Percentiles rank a stretch among this genome's conserved stretches.
Evolutionary conservation across 177 flowering plant genomes (phyloP).

Genomic region (Tripterygium wilfordii): DNA sequence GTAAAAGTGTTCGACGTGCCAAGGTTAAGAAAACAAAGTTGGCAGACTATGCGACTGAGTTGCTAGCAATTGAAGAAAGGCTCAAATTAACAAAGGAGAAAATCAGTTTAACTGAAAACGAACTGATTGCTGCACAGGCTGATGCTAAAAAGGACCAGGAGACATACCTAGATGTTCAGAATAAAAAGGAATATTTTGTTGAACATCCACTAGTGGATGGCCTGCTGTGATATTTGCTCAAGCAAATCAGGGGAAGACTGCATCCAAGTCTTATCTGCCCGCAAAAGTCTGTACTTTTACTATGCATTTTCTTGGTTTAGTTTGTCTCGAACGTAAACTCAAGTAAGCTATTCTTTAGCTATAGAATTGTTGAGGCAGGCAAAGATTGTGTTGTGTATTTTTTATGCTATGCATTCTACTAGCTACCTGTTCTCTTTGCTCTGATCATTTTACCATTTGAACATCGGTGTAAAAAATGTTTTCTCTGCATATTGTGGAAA

Average conservation of each 20-base stretch:
- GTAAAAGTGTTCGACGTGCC: neutral
- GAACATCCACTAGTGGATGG: neutral
- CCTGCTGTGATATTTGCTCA: neutral
- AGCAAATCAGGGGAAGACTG: neutral
- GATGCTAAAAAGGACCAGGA: neutral
- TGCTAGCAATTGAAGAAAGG: neutral
- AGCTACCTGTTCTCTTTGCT: too few relatives aligned
- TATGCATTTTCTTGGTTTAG: too few relatives aligned
- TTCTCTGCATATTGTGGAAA: too few relatives aligned
- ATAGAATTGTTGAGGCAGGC: too few relatives aligned
- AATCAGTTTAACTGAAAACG: too few relatives aligned
- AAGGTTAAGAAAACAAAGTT: slow-evolving; percentile 1
- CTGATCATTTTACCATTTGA: too few relatives aligned
- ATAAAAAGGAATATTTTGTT: neutral
- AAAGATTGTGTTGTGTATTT: too few relatives aligned
- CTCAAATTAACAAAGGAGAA: neutral
- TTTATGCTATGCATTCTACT: too few relatives aligned
- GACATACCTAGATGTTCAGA: neutral
- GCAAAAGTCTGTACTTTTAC: too few relatives aligned
- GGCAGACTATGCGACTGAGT: neutral
- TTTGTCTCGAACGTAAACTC: too few relatives aligned
- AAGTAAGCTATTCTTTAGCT: too few relatives aligned
- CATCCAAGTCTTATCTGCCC: neutral
- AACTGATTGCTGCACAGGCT: neutral
- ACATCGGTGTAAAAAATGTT: too few relatives aligned